Evolutionary conservation across 345 rosid genomes (phyloP).

Genomic region (Syzygium jambos): DNA sequence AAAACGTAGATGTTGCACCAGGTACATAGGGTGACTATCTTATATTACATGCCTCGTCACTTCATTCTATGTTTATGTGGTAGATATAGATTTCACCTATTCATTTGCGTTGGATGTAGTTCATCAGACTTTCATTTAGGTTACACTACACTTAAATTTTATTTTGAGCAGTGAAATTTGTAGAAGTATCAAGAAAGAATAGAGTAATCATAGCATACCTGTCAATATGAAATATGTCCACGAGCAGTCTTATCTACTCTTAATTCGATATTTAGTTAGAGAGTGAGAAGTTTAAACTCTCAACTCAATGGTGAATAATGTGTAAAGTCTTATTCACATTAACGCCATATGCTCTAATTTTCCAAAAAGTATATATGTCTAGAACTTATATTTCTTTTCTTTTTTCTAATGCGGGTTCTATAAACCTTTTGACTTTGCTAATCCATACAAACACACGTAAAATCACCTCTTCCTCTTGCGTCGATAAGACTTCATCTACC

Average conservation of each 20-base stretch:
- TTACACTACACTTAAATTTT: background rate
- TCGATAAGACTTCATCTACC: background rate
- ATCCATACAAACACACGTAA: background rate
- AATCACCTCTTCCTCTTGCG: background rate
- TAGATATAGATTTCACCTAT: background rate
- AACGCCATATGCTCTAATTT: background rate
- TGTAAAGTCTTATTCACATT: background rate
- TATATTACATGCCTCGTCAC: background rate
- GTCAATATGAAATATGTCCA: accelerated
- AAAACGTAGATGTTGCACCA: background rate
- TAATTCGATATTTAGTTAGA: background rate
- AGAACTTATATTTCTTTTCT: background rate
- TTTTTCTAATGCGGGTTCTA: background rate
- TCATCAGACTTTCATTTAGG: background rate
- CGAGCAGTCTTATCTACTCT: background rate
- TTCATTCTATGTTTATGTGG: background rate
- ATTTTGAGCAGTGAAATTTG: background rate
- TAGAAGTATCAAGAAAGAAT: background rate
- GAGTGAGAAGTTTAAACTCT: background rate
- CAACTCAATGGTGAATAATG: background rate
- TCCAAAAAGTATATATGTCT: background rate
- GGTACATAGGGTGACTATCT: background rate
- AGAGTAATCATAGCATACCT: background rate
- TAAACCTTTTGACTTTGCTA: background rate
- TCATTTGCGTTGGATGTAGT: background rate